These are phyloP conservation scores for Berkeleyomyces rouxiae DNA, from an alignment of 2,329 filamentous ascomycete genomes.

Conservation along the genomic window DNA sequence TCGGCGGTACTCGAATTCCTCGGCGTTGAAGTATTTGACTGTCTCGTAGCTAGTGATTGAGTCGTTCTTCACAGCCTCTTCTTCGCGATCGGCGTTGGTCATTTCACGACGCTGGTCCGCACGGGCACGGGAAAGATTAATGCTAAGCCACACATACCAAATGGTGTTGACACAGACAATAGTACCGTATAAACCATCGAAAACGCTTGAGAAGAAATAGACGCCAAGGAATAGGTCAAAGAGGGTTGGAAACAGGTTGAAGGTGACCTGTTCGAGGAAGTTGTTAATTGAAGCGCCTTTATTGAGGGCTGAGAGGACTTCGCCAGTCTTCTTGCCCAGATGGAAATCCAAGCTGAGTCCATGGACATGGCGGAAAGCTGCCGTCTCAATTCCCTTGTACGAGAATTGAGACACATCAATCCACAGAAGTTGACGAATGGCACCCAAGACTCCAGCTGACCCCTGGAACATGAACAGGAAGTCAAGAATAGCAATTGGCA, in stretches of 20 bases:
- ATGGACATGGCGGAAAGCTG: slow-evolving; percentile 94
- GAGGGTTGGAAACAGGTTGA: slow-evolving; percentile 88
- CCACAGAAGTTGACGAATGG: slow-evolving; percentile 71
- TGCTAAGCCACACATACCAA: slow-evolving; percentile 90
- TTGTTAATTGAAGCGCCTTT: slow-evolving; percentile 94
- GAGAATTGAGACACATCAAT: slow-evolving; percentile 95
- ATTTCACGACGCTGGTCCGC: slow-evolving; percentile 82
- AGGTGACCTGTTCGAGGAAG: slow-evolving; percentile 91
- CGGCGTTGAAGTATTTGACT: slow-evolving; percentile 80
- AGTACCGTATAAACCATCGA: slow-evolving; percentile 45
- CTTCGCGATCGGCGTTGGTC: slow-evolving; percentile 86
- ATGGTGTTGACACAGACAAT: slow-evolving; percentile 84
- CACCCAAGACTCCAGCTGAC: slow-evolving; percentile 71
- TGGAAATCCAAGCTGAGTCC: slow-evolving; percentile 91
- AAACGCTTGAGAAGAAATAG: slow-evolving; percentile 58
- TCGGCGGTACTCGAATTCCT: slow-evolving; percentile 59
- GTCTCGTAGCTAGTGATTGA: slow-evolving; percentile 98
- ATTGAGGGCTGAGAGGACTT: slow-evolving; percentile 86
- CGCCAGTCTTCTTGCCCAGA: slow-evolving; percentile 87
- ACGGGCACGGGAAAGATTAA: slow-evolving; percentile 86
- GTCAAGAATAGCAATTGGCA: slow-evolving; percentile 28
- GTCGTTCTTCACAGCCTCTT: slow-evolving; percentile 96
- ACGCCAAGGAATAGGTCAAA: slow-evolving; percentile 78
- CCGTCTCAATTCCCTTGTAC: slow-evolving; percentile 82
- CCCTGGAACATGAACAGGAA: slow-evolving; percentile 50